phyloP scores from a whole-genome alignment of 768 basidiomycete species.

The Termitomyces sp. region DNA sequence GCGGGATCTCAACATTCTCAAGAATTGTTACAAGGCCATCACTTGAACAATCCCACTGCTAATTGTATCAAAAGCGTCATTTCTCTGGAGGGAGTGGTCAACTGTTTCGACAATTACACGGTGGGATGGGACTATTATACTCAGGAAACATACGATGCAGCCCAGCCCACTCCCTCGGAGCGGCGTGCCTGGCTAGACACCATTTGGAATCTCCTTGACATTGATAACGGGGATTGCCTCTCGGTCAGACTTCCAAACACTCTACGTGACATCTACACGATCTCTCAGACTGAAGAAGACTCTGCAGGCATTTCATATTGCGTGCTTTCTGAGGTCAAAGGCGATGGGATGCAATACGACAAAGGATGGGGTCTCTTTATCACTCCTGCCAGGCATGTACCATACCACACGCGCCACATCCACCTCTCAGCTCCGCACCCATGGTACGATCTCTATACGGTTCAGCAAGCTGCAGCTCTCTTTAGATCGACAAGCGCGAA shows the following conservation, averaged over 20 bases:
- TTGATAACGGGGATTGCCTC: constrained; percentile 24
- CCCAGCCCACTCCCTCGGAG: constrained; percentile 24
- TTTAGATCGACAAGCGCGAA: constrained; percentile 32
- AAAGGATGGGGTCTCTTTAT: constrained; percentile 33
- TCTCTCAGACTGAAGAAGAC: constrained; percentile 20
- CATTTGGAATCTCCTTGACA: constrained; percentile 18
- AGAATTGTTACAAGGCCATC: background rate
- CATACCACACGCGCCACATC: constrained; percentile 20
- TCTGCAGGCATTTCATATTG: constrained; percentile 21
- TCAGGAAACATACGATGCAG: constrained; percentile 20
- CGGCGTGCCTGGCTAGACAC: constrained; percentile 22
- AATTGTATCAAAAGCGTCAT: background rate
- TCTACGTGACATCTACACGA: constrained; percentile 21
- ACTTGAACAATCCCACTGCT: background rate
- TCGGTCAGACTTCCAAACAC: constrained; percentile 21
- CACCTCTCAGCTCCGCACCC: constrained; percentile 46
- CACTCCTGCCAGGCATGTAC: constrained; percentile 20
- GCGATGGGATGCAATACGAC: constrained; percentile 8
- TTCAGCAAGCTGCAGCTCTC: constrained; percentile 33
- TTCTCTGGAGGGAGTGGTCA: constrained; percentile 9
- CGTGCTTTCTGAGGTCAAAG: constrained; percentile 22
- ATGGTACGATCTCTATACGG: constrained; percentile 28
- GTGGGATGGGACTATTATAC: constrained; percentile 23
- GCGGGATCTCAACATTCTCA: background rate
- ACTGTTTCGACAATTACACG: constrained; percentile 27